These are phyloP conservation scores for Linum usitatissimum DNA, from an alignment of 345 rosid species.

Conservation along the genomic window DNA sequence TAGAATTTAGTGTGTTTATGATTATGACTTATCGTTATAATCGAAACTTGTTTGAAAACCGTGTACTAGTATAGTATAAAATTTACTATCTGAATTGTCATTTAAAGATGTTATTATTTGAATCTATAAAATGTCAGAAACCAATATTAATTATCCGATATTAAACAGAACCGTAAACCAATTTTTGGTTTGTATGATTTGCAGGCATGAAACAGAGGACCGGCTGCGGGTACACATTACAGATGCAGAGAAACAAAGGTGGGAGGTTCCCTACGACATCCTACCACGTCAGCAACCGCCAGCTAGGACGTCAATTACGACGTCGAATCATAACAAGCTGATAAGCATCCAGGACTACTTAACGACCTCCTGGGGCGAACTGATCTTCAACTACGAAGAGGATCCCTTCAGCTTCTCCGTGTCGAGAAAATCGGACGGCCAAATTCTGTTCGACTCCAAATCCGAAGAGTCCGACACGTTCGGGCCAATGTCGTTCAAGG, in stretches of 20 bases:
- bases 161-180: too few species aligned
- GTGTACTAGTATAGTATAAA: too few species aligned
- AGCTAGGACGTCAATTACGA: conserved; percentile 34
- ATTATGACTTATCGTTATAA: too few species aligned
- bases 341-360: conserved; percentile 39
- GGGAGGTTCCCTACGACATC: conserved; percentile 92
- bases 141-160: too few species aligned
- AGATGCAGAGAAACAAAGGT: conserved; percentile 72
- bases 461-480: conserved; percentile 35
- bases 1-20: too few species aligned
- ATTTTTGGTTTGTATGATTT: conserved; percentile 1
- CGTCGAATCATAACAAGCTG: conserved; percentile 35
- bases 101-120: too few species aligned
- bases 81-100: too few species aligned
- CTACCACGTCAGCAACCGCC: conserved; percentile 71
- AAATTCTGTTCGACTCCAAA: conserved; percentile 71
- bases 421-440: conserved; percentile 57
- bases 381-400: conserved; percentile 45
- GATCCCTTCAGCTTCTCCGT: conserved; percentile 90
- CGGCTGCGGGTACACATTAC: conserved; percentile 84
- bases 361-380: conserved; percentile 31
- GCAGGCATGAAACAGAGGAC: conserved; percentile 63
- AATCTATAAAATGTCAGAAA: too few species aligned
- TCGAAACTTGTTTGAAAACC: too few species aligned
- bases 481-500: conserved; percentile 71